Evolutionary conservation across 2,329 filamentous ascomycete species (phyloP), one percentile per base, ranked within the genome.

Genomic region (Dothideomycetidae sp.): DNA sequence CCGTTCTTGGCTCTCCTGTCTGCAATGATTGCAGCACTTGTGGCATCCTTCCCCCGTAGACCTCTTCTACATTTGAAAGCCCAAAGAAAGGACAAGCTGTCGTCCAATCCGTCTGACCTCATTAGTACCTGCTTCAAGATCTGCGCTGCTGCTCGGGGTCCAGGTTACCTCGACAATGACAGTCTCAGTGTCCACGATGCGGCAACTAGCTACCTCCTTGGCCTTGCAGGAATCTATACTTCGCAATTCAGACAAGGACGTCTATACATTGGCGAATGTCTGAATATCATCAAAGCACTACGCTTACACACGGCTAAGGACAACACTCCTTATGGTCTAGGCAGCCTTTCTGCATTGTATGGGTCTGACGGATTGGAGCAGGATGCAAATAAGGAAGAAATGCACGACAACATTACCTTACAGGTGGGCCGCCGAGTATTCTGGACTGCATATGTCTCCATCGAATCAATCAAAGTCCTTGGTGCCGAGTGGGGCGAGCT

Each of bases 391-490:
- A 50, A 50, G 13, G 60, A 62, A 29, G 46, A 54, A 18, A 52
- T 53, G 21, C 43, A 59, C 10, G 63, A 66, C 47, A 53, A 58
- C 47, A 66, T 68, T 42, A 67, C 62, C 3, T 54, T 62, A 40
- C 62, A 68, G 44, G 76, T 75, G 42, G 68, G 67, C 3, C 63
- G 67, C 29, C 64, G 72, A 26, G 58, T 93, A 29, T 93, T 92
- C 55, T 93, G 85, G 77, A 78, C 81, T 14, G 68, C 85, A 47
- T 75, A 90, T 44, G 72, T 85, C 4, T 78, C 78, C 21, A 71
- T 19, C 36, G 81, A 78, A 43, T 81, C 82, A 0, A 73, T 92
- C 55, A 72, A 80, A 39, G 84, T 93, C 52, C 62, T 90, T 12
- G 83, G 82, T 21, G 72, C 73, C 11, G 72, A 72, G 0, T 76